These are phyloP conservation scores for Mucor circinelloides DNA, from an alignment of 371 early-diverging fungal species.

Conservation along the genomic window DNA sequence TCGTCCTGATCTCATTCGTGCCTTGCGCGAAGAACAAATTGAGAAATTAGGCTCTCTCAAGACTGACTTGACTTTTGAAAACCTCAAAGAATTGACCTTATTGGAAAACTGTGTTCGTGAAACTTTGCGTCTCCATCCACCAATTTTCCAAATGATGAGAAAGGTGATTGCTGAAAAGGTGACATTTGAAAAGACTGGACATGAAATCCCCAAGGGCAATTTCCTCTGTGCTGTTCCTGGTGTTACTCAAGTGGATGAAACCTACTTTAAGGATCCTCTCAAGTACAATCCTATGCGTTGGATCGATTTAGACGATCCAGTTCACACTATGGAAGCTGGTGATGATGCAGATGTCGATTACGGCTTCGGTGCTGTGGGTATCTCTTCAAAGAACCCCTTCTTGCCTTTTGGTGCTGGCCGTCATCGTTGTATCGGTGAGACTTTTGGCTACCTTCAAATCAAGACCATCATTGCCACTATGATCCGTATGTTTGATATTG, in stretches of 20 bases:
- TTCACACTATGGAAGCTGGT: conserved; percentile 51
- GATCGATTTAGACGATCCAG: conserved; percentile 54
- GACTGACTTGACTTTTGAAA: conserved; percentile 72
- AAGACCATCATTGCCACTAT: conserved; percentile 88
- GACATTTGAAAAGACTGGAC: conserved; percentile 68
- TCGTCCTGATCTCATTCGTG: conserved; percentile 65
- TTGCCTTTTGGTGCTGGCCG: conserved; percentile 98
- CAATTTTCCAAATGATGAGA: conserved; percentile 93
- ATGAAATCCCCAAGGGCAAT: conserved; percentile 89
- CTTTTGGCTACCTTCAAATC: conserved; percentile 95
- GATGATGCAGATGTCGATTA: conserved; percentile 81
- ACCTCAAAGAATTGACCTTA: conserved; percentile 71
- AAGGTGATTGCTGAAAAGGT: conserved; percentile 79
- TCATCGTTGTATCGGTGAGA: conserved; percentile 98
- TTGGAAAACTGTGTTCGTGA: conserved; percentile 89
- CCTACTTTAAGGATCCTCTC: conserved; percentile 78
- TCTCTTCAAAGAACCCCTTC: conserved; percentile 76
- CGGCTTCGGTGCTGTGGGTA: conserved; percentile 84
- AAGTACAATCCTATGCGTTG: conserved; percentile 86
- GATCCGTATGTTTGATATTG: conserved; percentile 76
- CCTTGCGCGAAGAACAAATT: conserved; percentile 69
- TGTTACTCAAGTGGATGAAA: conserved; percentile 80
- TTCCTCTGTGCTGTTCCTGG: conserved; percentile 85
- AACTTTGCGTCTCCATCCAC: conserved; percentile 92
- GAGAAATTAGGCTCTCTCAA: conserved; percentile 61